Evolutionary conservation across 2,329 filamentous ascomycete species (phyloP), one percentile per base, ranked within the genome.

Genomic region (Mariannaea elegans): DNA sequence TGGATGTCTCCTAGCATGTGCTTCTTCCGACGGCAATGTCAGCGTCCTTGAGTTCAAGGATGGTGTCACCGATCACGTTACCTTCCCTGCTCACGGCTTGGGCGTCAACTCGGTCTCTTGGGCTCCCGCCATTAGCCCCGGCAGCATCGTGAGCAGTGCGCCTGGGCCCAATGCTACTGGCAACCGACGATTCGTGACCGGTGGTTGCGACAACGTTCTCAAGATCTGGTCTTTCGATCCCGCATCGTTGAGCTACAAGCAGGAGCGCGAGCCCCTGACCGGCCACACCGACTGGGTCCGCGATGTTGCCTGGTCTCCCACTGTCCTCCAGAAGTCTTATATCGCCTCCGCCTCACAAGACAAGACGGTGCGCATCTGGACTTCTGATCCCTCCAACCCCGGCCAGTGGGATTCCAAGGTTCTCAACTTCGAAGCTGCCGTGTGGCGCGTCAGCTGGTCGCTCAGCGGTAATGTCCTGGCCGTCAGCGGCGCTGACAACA

Each of bases 371-470:
- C 89, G 93, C 68, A 97, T 99, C 79, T 99, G 95, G 95, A 98
- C 94, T 9, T 89, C 86, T 24, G 90, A 93, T 70, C 68, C 74
- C 8, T 69, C 75, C 59, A 86, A 83, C 73, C 81, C 87, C 14
- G 86, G 85, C 21, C 87, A 92, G 71, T 99, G 95, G 95, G 87
- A 89, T 59, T 89, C 87, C 78, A 95, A 96, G 77, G 87, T 91
- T 38, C 84, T 99, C 65, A 87, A 90, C 71, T 97, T 99, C 70
- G 94, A 97, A 62, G 88, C 90, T 4, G 90, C 94, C 45, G 86
- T 97, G 59, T 99, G 95, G 95, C 89, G 95, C 56, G 95, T 97
- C 44, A 97, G 93, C 83, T 99, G 95, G 95, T 97, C 93, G 71
- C 82, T 98, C 74, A 97, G 93, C 77, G 95, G 95, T 51, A 99